These are phyloP conservation scores for Ceriops zippeliana DNA, from an alignment of 345 rosid genomes.

Conservation along the genomic window DNA sequence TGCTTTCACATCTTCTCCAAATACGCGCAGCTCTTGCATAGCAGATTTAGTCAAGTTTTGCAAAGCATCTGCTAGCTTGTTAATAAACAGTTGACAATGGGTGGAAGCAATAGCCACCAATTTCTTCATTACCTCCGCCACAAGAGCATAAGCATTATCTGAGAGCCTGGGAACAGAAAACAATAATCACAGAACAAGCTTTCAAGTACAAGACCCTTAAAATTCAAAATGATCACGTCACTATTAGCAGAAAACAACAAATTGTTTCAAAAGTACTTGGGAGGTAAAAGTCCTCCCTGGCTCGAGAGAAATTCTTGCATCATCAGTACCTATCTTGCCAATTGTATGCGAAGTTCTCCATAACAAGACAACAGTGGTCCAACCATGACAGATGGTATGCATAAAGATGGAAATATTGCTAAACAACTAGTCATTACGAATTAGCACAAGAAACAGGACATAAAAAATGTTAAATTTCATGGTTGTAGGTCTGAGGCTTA, in stretches of 20 bases:
- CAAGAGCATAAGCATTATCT: slow-evolving; percentile 83
- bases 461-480: not conserved
- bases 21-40: slow-evolving; percentile 65
- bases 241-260: not conserved
- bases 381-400: too few relatives aligned
- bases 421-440: not conserved
- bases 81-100: slow-evolving; percentile 78
- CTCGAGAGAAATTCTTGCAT: not conserved
- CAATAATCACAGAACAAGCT: slow-evolving; percentile 12
- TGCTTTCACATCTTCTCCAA: slow-evolving; percentile 80
- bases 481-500: not conserved
- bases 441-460: not conserved
- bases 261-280: not conserved
- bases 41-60: slow-evolving; percentile 71
- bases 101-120: slow-evolving; percentile 72
- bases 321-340: too few relatives aligned
- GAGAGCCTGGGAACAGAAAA: slow-evolving; percentile 53
- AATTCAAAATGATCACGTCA: not conserved
- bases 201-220: not conserved
- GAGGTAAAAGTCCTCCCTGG: not conserved
- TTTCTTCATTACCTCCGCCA: slow-evolving; percentile 86
- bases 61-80: slow-evolving; percentile 73
- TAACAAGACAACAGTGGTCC: too few relatives aligned
- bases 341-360: not conserved
- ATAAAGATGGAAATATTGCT: not conserved